A percentile compares a stretch with the other conserved stretches of the same genome.
phyloP scores from a whole-genome alignment of 352 stramenopile species.

The Thalassiosira livingstoniorum region DNA sequence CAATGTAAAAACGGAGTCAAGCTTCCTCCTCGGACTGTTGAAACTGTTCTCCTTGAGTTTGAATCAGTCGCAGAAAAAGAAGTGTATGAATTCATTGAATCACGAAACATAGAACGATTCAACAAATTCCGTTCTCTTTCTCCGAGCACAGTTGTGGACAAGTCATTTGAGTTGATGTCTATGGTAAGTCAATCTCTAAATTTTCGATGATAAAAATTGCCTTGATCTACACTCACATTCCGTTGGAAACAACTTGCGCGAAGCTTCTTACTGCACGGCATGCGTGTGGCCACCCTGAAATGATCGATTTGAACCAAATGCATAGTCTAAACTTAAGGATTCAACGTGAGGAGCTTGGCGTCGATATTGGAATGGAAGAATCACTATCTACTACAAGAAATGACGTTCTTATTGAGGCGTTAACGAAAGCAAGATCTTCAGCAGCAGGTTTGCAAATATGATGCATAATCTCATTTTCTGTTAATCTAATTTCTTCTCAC shows the following conservation, averaged over 20 bases:
- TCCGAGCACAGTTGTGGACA: constrained; percentile 17
- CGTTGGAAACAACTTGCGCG: too few relatives aligned
- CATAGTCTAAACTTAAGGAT: constrained; percentile 23
- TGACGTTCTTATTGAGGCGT: constrained; percentile 36
- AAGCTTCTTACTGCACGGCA: constrained; percentile 27
- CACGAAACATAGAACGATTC: constrained; percentile 23
- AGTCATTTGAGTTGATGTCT: constrained; percentile 41
- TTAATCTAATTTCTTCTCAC: too few relatives aligned
- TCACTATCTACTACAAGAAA: constrained; percentile 20
- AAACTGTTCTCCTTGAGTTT: constrained; percentile 32
- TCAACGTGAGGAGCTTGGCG: neutral
- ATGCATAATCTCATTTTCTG: too few relatives aligned
- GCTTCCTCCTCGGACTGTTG: constrained; percentile 42
- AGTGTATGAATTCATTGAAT: constrained; percentile 23
- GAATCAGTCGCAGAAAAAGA: constrained; percentile 38
- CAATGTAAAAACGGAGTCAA: constrained; percentile 27
- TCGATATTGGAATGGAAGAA: constrained; percentile 7
- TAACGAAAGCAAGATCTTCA: constrained; percentile 25
- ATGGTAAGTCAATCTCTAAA: too few relatives aligned
- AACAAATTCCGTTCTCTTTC: constrained; percentile 26
- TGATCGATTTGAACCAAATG: constrained; percentile 27
- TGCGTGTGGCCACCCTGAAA: constrained; percentile 27
- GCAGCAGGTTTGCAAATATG: too few relatives aligned
- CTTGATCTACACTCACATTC: too few relatives aligned
- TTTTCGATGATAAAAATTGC: too few relatives aligned